These are phyloP conservation scores for Stylonectria norvegica DNA, from an alignment of 2,329 filamentous ascomycete species.

Conservation along the genomic window DNA sequence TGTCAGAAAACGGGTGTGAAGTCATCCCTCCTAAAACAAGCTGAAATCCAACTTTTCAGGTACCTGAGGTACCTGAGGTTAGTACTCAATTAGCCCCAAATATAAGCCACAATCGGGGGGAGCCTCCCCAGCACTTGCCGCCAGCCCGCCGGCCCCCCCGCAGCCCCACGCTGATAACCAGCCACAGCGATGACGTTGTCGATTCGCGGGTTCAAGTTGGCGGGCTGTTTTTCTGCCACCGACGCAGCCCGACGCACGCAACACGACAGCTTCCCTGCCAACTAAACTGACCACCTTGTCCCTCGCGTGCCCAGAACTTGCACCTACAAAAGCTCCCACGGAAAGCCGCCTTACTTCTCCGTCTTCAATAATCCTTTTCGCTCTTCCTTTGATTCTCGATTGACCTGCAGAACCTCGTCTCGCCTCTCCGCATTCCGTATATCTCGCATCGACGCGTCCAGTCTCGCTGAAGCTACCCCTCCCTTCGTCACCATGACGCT, in stretches of 20 bases:
- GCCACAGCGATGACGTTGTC: conserved; percentile 38
- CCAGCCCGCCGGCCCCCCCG: neutral
- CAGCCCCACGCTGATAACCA: conserved; percentile 9
- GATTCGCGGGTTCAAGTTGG: too few species aligned
- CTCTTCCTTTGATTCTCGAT: neutral
- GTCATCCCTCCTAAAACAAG: too few species aligned
- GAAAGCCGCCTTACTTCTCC: neutral
- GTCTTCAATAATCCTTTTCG: conserved; percentile 1
- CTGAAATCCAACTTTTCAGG: too few species aligned
- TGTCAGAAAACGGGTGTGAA: too few species aligned
- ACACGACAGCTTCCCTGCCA: conserved; percentile 23
- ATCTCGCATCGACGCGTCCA: too few species aligned
- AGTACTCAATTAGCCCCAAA: too few species aligned
- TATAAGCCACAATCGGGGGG: conserved; percentile 1
- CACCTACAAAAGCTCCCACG: conserved; percentile 1
- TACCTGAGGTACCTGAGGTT: too few species aligned
- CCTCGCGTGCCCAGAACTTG: conserved; percentile 12
- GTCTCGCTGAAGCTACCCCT: too few species aligned
- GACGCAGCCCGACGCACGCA: neutral
- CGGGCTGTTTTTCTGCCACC: too few species aligned
- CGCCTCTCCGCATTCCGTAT: neutral
- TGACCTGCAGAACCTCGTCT: too few species aligned
- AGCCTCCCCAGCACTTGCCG: neutral
- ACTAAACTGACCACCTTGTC: conserved; percentile 33
- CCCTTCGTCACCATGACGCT: conserved; percentile 50